phyloP scores from a whole-genome alignment of 768 basidiomycete species.

The Agrocybe praecox region DNA sequence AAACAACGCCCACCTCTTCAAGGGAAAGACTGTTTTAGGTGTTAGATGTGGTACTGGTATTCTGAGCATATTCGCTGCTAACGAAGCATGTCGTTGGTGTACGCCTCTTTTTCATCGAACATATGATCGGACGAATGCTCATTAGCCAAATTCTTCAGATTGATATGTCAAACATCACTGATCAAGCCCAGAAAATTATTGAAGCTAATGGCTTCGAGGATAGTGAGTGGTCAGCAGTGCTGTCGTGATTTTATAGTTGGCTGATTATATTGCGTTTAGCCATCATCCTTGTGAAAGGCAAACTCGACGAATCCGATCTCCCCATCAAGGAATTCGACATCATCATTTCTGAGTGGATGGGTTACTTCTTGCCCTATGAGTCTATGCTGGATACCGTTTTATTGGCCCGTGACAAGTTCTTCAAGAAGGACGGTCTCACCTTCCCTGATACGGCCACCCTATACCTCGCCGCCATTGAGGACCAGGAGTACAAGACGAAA shows the following conservation, averaged over 20 bases:
- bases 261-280: slow-evolving; percentile 42
- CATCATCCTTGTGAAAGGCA: slow-evolving; percentile 96
- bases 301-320: slow-evolving; percentile 90
- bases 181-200: slow-evolving; percentile 97
- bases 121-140: slow-evolving; percentile 4
- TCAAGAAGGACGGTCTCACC: slow-evolving; percentile 87
- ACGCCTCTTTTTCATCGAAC: slow-evolving; percentile 26
- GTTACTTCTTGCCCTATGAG: slow-evolving; percentile 98
- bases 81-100: slow-evolving; percentile 93
- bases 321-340: slow-evolving; percentile 95
- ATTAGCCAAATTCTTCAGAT: slow-evolving; percentile 53
- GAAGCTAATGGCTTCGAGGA: slow-evolving; percentile 96
- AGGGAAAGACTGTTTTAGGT: slow-evolving; percentile 95
- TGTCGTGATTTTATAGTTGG: not conserved
- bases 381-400: slow-evolving; percentile 99
- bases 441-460: slow-evolving; percentile 95
- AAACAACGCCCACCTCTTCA: slow-evolving; percentile 94
- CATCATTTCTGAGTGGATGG: slow-evolving; percentile 99
- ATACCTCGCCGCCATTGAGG: slow-evolving; percentile 96
- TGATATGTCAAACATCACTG: slow-evolving; percentile 99
- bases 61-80: slow-evolving; percentile 96
- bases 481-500: slow-evolving; percentile 99
- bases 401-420: slow-evolving; percentile 94
- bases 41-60: slow-evolving; percentile 99
- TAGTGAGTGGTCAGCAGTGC: slow-evolving; percentile 52